Conservation (phyloP, 2,329 filamentous ascomycete species). For the Hymenotorrendiella dingleyae region DNA sequence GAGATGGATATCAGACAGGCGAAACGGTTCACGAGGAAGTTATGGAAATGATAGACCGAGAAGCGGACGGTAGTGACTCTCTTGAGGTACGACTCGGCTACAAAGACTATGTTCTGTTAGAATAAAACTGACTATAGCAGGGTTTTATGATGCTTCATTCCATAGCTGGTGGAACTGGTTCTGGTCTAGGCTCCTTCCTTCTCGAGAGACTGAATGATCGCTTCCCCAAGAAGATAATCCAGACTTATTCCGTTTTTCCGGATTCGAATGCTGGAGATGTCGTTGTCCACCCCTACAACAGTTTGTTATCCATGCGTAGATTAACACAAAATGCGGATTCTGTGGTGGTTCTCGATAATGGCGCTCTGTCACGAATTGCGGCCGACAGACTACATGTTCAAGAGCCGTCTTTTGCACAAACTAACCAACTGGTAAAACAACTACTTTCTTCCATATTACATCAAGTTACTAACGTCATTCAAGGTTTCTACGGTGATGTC, state of each 20-base stretch:
- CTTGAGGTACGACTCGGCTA: conserved; percentile 57
- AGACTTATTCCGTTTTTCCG: conserved; percentile 97
- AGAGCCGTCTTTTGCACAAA: conserved; percentile 93
- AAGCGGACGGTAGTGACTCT: conserved; percentile 96
- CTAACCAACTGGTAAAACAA: conserved; percentile 82
- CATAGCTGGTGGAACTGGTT: conserved; percentile 94
- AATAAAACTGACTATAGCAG: conserved; percentile 37
- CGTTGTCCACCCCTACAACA: conserved; percentile 98
- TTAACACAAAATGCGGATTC: conserved; percentile 96
- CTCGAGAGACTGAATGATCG: conserved; percentile 93
- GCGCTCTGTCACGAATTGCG: conserved; percentile 86
- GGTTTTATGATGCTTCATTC: conserved; percentile 99
- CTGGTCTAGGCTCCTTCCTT: conserved; percentile 90
- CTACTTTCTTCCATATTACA: too few relatives aligned
- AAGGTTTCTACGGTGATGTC: conserved; percentile 97
- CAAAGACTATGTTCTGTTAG: conserved; percentile 6
- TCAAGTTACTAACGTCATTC: too few relatives aligned
- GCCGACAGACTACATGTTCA: conserved; percentile 92
- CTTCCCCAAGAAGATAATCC: conserved; percentile 98
- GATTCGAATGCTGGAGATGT: conserved; percentile 85
- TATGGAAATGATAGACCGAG: conserved; percentile 98
- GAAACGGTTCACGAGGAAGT: conserved; percentile 93
- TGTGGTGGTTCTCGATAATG: conserved; percentile 95
- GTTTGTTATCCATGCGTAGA: conserved; percentile 81
- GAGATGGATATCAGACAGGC: conserved; percentile 88